Evolutionary conservation across 1,284 basidiomycete genomes (phyloP).

Genomic region (Coniferiporia sulphurascens): DNA sequence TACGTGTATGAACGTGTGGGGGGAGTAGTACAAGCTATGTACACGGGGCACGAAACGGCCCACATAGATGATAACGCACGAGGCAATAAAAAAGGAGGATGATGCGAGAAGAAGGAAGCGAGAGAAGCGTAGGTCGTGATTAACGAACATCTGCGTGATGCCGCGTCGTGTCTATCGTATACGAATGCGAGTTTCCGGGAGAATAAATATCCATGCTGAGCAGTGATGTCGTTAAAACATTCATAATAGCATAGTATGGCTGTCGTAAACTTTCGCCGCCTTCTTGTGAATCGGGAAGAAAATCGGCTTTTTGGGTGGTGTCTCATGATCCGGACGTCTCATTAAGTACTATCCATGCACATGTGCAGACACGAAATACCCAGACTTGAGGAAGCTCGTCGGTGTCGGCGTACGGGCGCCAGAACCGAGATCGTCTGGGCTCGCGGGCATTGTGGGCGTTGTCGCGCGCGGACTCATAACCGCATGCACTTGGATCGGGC

Average conservation of each 20-base stretch:
- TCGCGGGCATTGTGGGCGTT: background rate
- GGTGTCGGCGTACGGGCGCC: slow-evolving; percentile 1
- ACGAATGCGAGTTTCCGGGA: background rate
- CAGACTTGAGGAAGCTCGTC: slow-evolving; percentile 2
- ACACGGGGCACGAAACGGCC: background rate
- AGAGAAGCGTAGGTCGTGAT: background rate
- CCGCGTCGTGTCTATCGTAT: background rate
- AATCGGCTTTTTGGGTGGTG: background rate
- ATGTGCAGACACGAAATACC: background rate
- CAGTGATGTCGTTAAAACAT: background rate
- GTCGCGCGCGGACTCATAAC: background rate
- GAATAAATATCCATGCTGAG: background rate
- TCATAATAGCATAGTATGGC: background rate
- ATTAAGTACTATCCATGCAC: slow-evolving; percentile 1
- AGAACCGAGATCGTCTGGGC: background rate
- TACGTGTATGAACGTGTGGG: background rate
- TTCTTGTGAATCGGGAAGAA: too few species aligned
- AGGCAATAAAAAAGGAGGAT: background rate
- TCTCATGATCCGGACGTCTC: background rate
- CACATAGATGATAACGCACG: background rate
- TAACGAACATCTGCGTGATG: background rate
- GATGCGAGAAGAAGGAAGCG: background rate
- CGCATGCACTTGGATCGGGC: background rate
- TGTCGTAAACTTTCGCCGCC: too few species aligned
- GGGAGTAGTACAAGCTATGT: background rate